Base-by-base conservation (phyloP, 257 asterid species). In the Plectranthus barbatus region DNA sequence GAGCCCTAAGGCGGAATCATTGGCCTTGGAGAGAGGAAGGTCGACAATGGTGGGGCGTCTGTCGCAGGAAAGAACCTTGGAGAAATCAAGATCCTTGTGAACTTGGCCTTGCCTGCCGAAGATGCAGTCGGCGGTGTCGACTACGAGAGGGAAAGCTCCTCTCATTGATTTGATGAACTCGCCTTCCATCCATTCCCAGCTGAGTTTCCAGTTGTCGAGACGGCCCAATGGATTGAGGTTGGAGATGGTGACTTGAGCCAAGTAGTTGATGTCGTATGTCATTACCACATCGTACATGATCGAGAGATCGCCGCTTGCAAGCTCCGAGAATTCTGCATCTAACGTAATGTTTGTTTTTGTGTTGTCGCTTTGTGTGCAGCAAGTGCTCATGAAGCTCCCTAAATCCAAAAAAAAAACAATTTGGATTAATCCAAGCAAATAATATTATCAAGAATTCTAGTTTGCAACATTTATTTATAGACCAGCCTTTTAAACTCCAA, bases 141-240 rank as follows among this genome's bases (percentile, higher is more conserved):
- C 57, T 6, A 78, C 52, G 5, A 69, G 39, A 1, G 94, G 88
- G 51, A 72, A 75, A 18, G 96, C 89, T 0, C 96, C 96, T 51
- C 69, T 66, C 86, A 87, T 81, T 20, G 84, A 19, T 17, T 73
- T 52, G 60, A 87, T 87, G 76, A 87, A 87, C 60, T 87, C 96
- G 9, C 75, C 76, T 68, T 77, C 75, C 79, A 74, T 81, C 96
- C 96, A 87, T 13, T 87, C 91, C 83, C 85, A 87, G 46, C 72
- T 81, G 23, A 87, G 54, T 6, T 73, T 65, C 94, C 96, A 87
- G 24, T 68, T 56, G 9, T 85, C 84, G 15, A 87, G 62, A 7
- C 94, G 83, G 19, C 81, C 73, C 1, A 80, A 62, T 23, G 79
- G 82, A 51, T 85, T 59, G 73, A 76, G 74, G 26, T 83, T 87